phyloP scores from a whole-genome alignment of 2,329 filamentous ascomycete genomes.

The Aspergillus proliferans region DNA sequence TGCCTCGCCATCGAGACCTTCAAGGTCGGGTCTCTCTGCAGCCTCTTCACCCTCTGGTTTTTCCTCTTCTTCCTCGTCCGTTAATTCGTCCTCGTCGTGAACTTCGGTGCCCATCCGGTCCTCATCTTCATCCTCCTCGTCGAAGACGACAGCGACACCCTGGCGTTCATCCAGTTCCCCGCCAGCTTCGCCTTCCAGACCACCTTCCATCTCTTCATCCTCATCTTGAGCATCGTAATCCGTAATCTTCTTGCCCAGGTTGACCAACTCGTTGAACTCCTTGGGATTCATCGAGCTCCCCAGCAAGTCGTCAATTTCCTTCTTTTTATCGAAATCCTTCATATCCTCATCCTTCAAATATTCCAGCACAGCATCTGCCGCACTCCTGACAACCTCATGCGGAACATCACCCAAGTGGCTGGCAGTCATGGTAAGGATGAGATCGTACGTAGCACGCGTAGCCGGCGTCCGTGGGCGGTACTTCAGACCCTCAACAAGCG shows the following conservation, averaged over 20 bases:
- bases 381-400: conserved; percentile 84
- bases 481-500: conserved; percentile 81
- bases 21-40: conserved; percentile 36
- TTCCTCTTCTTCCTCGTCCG: conserved; percentile 66
- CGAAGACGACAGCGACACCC: conserved; percentile 95
- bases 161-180: conserved; percentile 86
- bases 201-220: conserved; percentile 76
- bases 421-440: conserved; percentile 87
- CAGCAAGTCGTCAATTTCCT: conserved; percentile 88
- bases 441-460: conserved; percentile 86
- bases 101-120: conserved; percentile 76
- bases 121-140: conserved; percentile 83
- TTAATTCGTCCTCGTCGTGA: conserved; percentile 70
- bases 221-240: conserved; percentile 97
- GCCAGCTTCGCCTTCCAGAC: conserved; percentile 58
- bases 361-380: conserved; percentile 85
- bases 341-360: conserved; percentile 89
- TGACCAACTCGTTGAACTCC: conserved; percentile 94
- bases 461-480: conserved; percentile 89
- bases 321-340: conserved; percentile 98
- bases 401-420: conserved; percentile 86
- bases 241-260: conserved; percentile 96
- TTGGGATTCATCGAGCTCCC: conserved; percentile 77
- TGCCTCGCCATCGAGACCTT: conserved; percentile 37
- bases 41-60: conserved; percentile 46